These are phyloP conservation scores for Aspergillus hancockii DNA, from an alignment of 495 filamentous ascomycete genomes.

Conservation along the genomic window DNA sequence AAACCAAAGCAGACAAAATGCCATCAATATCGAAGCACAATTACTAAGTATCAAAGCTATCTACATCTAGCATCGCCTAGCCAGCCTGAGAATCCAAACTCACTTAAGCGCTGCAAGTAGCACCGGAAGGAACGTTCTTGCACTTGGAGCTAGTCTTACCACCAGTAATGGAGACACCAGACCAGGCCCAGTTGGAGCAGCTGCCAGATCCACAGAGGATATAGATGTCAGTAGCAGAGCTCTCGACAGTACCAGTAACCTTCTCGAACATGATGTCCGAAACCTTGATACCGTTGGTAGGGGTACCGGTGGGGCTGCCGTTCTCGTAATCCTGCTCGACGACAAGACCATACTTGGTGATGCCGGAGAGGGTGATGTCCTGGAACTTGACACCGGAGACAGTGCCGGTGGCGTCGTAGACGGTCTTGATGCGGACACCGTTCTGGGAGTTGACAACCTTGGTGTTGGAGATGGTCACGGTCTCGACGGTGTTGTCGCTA, in stretches of 20 bases:
- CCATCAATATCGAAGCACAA: too few species aligned
- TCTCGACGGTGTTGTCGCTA: constrained; percentile 57
- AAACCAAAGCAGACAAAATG: too few species aligned
- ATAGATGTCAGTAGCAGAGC: constrained; percentile 45
- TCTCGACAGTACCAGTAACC: constrained; percentile 49
- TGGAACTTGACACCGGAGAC: constrained; percentile 61
- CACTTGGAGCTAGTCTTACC: constrained; percentile 45
- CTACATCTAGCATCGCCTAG: too few species aligned
- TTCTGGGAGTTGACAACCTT: constrained; percentile 44
- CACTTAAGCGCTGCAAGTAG: constrained; percentile 25
- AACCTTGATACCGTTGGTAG: constrained; percentile 63
- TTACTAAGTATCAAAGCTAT: too few species aligned
- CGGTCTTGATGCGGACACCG: constrained; percentile 66
- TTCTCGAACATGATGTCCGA: constrained; percentile 51
- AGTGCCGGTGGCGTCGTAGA: constrained; percentile 54
- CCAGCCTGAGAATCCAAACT: neutral
- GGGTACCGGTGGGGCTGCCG: constrained; percentile 56
- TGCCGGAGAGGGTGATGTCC: constrained; percentile 58
- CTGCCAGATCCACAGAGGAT: constrained; percentile 53
- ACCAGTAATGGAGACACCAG: constrained; percentile 46
- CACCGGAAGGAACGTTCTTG: constrained; percentile 39
- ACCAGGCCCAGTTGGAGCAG: constrained; percentile 47
- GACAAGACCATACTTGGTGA: constrained; percentile 63
- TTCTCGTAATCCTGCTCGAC: constrained; percentile 72
- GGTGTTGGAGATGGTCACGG: constrained; percentile 54